Evolutionary conservation across 2,329 filamentous ascomycete species (phyloP).

Genomic region (Penicillium sp.): DNA sequence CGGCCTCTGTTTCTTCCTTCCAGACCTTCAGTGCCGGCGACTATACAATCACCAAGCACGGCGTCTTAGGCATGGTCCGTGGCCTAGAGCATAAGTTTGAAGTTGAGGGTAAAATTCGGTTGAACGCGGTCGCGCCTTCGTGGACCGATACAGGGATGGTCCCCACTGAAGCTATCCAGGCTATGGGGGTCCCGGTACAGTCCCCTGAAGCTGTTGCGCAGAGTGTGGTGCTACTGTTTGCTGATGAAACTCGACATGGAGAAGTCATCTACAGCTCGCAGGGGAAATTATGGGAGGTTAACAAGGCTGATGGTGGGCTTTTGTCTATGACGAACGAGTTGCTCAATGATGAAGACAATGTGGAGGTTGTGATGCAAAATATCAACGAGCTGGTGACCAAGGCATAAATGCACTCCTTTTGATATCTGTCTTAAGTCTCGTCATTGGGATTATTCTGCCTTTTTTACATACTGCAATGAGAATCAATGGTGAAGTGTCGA

Average conservation of each 20-base stretch:
- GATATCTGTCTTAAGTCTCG: background rate
- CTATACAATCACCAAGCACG: slow-evolving; percentile 63
- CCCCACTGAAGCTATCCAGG: slow-evolving; percentile 39
- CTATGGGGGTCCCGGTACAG: slow-evolving; percentile 45
- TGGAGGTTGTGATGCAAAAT: slow-evolving; percentile 24
- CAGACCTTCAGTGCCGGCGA: slow-evolving; percentile 59
- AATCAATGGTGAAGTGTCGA: background rate
- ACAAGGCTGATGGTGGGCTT: slow-evolving; percentile 49
- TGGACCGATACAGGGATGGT: slow-evolving; percentile 62
- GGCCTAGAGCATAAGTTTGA: slow-evolving; percentile 47
- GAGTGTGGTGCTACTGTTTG: slow-evolving; percentile 58
- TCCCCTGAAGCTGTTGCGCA: slow-evolving; percentile 56
- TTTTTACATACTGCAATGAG: background rate
- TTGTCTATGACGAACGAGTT: slow-evolving; percentile 19
- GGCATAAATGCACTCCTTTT: background rate
- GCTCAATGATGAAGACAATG: slow-evolving; percentile 17
- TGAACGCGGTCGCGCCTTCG: slow-evolving; percentile 62
- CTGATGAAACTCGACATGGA: slow-evolving; percentile 55
- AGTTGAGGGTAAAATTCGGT: slow-evolving; percentile 56
- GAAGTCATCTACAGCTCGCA: slow-evolving; percentile 59
- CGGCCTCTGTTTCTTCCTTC: slow-evolving; percentile 58
- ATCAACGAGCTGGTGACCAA: slow-evolving; percentile 12
- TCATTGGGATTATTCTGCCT: too few species aligned
- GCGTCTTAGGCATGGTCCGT: slow-evolving; percentile 60
- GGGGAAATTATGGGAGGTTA: slow-evolving; percentile 61